Evolutionary conservation across 805 yeast species (phyloP).

Genomic region (Metschnikowia bowlesiae): DNA sequence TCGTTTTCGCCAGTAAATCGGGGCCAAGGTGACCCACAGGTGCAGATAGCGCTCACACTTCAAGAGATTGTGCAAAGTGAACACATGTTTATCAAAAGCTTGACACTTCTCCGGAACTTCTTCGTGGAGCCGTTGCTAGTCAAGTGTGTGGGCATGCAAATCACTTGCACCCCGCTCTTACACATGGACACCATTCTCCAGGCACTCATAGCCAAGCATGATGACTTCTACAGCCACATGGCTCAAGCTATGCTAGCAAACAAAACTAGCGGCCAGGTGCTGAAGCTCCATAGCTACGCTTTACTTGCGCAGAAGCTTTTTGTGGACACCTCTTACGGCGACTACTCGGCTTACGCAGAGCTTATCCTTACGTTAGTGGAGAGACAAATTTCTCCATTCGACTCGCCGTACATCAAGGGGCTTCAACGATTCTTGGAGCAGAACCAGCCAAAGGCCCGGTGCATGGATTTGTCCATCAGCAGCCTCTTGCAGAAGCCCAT

Average conservation of each 20-base stretch:
- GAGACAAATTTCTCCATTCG: slow-evolving; percentile 9
- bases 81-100: slow-evolving; percentile 8
- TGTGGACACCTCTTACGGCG: slow-evolving; percentile 50
- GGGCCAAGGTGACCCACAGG: slow-evolving; percentile 3
- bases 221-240: slow-evolving; percentile 4
- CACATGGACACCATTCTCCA: slow-evolving; percentile 5
- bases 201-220: slow-evolving; percentile 7
- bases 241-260: background rate
- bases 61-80: slow-evolving; percentile 11
- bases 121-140: slow-evolving; percentile 12
- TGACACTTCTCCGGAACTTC: slow-evolving; percentile 10
- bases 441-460: slow-evolving; percentile 10
- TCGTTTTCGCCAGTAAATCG: slow-evolving; percentile 8
- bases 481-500: slow-evolving; percentile 15
- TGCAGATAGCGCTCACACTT: slow-evolving; percentile 7
- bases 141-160: slow-evolving; percentile 1
- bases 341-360: slow-evolving; percentile 9
- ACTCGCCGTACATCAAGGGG: slow-evolving; percentile 6
- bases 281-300: slow-evolving; percentile 13
- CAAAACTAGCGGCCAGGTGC: background rate
- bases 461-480: slow-evolving; percentile 13
- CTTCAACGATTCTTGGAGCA: slow-evolving; percentile 13
- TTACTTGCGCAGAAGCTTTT: slow-evolving; percentile 81
- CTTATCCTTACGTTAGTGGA: slow-evolving; percentile 7
- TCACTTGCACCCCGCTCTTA: slow-evolving; percentile 13